A percentile compares a stretch with the other conserved stretches of the same genome.
phyloP scores from a whole-genome alignment of 768 basidiomycete species.

The Tulasnella calospora region DNA sequence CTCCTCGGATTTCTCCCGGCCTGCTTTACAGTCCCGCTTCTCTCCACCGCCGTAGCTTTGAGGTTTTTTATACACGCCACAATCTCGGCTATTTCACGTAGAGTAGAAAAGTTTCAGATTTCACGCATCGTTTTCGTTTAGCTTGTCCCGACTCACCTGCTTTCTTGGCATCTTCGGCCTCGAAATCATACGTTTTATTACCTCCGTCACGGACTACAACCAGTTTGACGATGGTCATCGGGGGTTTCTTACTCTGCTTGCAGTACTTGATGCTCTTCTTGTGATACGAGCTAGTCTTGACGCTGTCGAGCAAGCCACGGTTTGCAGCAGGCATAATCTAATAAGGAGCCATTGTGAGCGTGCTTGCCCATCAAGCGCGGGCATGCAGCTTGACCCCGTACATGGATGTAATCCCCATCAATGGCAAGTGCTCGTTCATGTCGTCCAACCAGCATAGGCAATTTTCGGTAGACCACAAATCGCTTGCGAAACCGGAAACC shows the following conservation, averaged over 20 bases:
- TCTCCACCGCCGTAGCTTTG: slow-evolving; percentile 25
- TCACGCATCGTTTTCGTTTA: background rate
- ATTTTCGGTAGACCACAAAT: slow-evolving; percentile 88
- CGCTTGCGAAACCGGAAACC: slow-evolving; percentile 46
- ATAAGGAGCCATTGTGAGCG: background rate
- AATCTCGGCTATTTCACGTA: slow-evolving; percentile 55
- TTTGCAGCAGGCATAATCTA: slow-evolving; percentile 86
- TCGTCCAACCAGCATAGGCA: slow-evolving; percentile 87
- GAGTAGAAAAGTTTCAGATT: background rate
- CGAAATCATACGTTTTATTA: slow-evolving; percentile 94
- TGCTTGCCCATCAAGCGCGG: background rate
- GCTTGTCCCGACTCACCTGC: slow-evolving; percentile 55
- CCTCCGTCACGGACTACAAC: slow-evolving; percentile 68
- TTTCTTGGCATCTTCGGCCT: slow-evolving; percentile 78
- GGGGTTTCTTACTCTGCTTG: slow-evolving; percentile 67
- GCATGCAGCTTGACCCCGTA: slow-evolving; percentile 34
- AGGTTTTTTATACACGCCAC: slow-evolving; percentile 66
- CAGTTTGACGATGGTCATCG: slow-evolving; percentile 77
- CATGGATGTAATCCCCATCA: slow-evolving; percentile 91
- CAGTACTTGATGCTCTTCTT: slow-evolving; percentile 80
- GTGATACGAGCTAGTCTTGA: slow-evolving; percentile 88
- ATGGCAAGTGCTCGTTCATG: slow-evolving; percentile 90
- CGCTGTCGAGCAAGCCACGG: slow-evolving; percentile 80
- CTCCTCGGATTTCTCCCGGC: background rate
- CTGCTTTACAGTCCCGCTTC: slow-evolving; percentile 18